These are phyloP conservation scores for Rutidosis leptorrhynchoides DNA, from an alignment of 129 eudicot species.

Conservation along the genomic window DNA sequence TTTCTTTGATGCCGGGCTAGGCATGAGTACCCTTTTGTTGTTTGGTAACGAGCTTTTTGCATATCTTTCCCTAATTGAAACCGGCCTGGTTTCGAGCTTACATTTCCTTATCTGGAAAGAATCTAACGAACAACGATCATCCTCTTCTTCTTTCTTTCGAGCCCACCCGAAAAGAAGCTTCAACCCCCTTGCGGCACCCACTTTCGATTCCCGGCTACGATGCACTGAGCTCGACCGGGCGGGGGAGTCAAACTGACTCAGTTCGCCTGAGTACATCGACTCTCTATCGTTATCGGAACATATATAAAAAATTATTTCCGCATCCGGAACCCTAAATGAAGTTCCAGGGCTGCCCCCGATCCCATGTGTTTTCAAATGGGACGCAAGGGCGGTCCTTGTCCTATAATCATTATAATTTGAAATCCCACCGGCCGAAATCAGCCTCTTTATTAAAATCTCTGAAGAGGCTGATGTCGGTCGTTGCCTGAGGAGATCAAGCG, in stretches of 20 bases:
- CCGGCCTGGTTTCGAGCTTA: slow-evolving; percentile 24
- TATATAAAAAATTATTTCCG: slow-evolving; percentile 51
- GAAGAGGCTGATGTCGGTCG: slow-evolving; percentile 61
- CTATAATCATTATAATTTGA: slow-evolving; percentile 41
- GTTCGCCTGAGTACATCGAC: slow-evolving; percentile 46
- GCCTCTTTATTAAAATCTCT: slow-evolving; percentile 57
- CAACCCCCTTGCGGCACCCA: slow-evolving; percentile 41
- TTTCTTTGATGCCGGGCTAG: slow-evolving; percentile 53
- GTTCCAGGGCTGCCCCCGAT: slow-evolving; percentile 85
- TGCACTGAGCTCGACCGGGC: slow-evolving; percentile 26
- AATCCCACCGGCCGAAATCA: slow-evolving; percentile 75
- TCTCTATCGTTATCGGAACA: slow-evolving; percentile 39
- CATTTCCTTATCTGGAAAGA: slow-evolving; percentile 27
- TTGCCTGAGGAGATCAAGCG: slow-evolving; percentile 74
- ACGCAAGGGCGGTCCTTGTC: slow-evolving; percentile 51
- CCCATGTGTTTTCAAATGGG: slow-evolving; percentile 57
- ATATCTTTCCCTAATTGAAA: slow-evolving; percentile 52
- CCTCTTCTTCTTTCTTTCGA: slow-evolving; percentile 30
- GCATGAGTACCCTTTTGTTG: slow-evolving; percentile 36
- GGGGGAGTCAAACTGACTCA: slow-evolving; percentile 34
- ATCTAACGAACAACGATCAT: slow-evolving; percentile 34
- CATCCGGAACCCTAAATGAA: slow-evolving; percentile 64
- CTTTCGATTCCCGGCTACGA: slow-evolving; percentile 25
- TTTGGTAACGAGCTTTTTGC: slow-evolving; percentile 28
- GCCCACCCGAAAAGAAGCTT: slow-evolving; percentile 51